A percentile compares a stretch with the other conserved stretches of the same genome.
Evolutionary conservation across 306 rosid species (phyloP).

Genomic region (Quillaja saponaria): DNA sequence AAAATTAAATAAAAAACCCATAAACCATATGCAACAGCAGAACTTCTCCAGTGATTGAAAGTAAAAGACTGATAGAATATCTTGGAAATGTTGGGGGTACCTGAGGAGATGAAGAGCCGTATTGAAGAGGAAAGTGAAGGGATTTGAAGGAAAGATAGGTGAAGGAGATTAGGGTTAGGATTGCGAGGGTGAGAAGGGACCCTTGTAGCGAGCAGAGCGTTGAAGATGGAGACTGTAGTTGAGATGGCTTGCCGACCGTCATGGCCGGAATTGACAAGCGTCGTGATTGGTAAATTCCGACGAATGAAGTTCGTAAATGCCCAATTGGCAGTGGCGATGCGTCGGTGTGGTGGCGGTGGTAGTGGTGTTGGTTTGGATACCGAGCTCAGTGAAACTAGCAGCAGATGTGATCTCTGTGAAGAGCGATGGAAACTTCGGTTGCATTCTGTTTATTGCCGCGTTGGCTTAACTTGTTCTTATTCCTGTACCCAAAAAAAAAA

Average conservation of each 20-base stretch:
- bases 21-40: background rate
- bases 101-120: slow-evolving; percentile 42
- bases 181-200: slow-evolving; percentile 72
- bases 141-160: slow-evolving; percentile 67
- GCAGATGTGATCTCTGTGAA: background rate
- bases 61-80: no score
- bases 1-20: background rate
- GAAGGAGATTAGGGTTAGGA: slow-evolving; percentile 70
- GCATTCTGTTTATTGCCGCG: background rate
- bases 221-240: slow-evolving; percentile 31
- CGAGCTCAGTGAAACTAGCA: background rate
- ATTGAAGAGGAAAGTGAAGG: slow-evolving; percentile 30
- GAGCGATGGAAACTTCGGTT: background rate
- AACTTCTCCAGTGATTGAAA: background rate
- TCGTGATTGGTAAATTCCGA: background rate
- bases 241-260: slow-evolving; percentile 54
- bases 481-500: no score
- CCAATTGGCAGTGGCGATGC: no score
- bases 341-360: background rate
- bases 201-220: slow-evolving; percentile 58
- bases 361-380: background rate
- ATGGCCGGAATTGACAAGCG: slow-evolving; percentile 32
- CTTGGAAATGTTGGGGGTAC: slow-evolving; percentile 17
- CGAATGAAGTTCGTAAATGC: no score
- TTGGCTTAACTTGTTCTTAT: background rate